Evolutionary conservation across 2,329 filamentous ascomycete genomes (phyloP), one percentile per base, ranked within the genome.

Genomic region (Chaetomiaceae sp.): DNA sequence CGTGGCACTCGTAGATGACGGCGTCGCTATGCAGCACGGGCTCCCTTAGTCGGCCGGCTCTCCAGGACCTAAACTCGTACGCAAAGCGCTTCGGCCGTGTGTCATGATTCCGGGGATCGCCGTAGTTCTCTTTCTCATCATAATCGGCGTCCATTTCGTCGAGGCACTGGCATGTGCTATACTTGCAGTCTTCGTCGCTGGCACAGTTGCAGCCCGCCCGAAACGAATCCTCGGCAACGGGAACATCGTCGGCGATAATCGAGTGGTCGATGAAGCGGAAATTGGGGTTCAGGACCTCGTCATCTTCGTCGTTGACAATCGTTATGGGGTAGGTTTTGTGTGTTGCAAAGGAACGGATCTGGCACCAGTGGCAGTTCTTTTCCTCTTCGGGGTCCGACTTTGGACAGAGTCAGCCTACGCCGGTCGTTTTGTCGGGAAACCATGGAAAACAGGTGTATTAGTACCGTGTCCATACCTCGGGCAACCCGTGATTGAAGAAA

Each of bases 1-100:
- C 70, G 59, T 93, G 89, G 63, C 89, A 95, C 62, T 95, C 89
- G 66, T 91, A 92, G 51, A 95, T 86, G 0, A 85, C 80, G 30
- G 76, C 66, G 34, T 77, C 73, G 21, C 77, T 81, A 20, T 73
- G 59, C 12, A 83, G 70, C 38, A 79, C 70, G 38, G 72, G 71
- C 21, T 72, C 70, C 16, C 79, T 70, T 39, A 86, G 65, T 16
- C 77, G 70, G 0, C 77, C 80, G 1, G 72, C 72, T 50, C 75
- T 76, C 10, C 60, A 58, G 0, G 81, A 81, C 20, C 71, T 71
- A 5, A 73, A 70, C 60, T 82, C 77, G 63, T 92, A 92, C 0
- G 85, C 83, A 55, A 87, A 87, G 13, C 60, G 62, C 55, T 69
- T 70, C 47, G 27, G 55, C 56, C 44, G 49, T 31, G 65, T 59